Evolutionary conservation across 1,284 basidiomycete species (phyloP).

Genomic region (Sanghuangporus baumii): DNA sequence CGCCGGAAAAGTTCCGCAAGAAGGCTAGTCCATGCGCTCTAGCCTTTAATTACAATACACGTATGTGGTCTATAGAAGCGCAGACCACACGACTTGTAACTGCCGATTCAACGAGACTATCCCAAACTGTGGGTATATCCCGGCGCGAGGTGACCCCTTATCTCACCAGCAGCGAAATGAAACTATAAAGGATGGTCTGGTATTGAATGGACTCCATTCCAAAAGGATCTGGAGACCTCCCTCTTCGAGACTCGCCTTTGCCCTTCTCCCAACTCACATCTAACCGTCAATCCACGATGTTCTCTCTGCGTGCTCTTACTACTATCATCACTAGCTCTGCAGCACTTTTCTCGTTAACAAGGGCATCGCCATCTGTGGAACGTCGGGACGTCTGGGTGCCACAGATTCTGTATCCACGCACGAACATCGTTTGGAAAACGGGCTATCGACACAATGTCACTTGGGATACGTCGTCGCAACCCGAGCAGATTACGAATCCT

Average conservation of each 20-base stretch:
- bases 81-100: neutral
- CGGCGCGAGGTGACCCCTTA: neutral
- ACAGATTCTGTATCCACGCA: slow-evolving; percentile 32
- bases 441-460: slow-evolving; percentile 39
- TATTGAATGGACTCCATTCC: neutral
- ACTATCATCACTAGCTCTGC: neutral
- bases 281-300: neutral
- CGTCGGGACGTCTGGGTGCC: slow-evolving; percentile 46
- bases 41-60: neutral
- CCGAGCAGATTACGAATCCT: slow-evolving; percentile 42
- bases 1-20: neutral
- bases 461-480: slow-evolving; percentile 39
- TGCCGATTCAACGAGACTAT: neutral
- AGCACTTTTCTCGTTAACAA: slow-evolving; percentile 8
- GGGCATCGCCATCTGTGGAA: slow-evolving; percentile 20
- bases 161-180: neutral
- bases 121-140: neutral
- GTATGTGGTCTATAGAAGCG: neutral
- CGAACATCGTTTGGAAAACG: slow-evolving; percentile 35
- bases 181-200: neutral
- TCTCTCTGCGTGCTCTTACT: neutral
- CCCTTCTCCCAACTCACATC: neutral
- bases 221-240: neutral
- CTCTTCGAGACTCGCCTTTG: neutral
- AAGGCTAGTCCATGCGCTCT: neutral